Evolutionary conservation across 2,329 filamentous ascomycete species (phyloP).

Genomic region (Fusarium continuum): DNA sequence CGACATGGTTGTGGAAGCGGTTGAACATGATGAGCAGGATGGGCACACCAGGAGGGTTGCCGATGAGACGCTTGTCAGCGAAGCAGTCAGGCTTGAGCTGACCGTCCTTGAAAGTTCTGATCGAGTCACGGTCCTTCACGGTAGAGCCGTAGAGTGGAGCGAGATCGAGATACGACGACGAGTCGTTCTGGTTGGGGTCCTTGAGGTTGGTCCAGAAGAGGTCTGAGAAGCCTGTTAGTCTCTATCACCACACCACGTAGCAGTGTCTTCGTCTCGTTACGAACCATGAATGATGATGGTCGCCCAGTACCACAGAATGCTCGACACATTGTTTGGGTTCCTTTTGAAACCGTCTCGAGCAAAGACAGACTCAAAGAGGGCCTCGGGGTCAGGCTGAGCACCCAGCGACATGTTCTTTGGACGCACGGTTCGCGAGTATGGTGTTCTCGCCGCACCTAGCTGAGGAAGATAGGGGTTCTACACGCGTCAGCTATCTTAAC

Average conservation of each 20-base stretch:
- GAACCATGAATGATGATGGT: constrained; percentile 79
- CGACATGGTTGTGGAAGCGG: constrained; percentile 88
- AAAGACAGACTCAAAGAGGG: constrained; percentile 72
- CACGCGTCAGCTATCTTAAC: neutral
- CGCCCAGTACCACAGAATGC: constrained; percentile 76
- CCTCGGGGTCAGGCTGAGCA: constrained; percentile 72
- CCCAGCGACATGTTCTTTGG: constrained; percentile 68
- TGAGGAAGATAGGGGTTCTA: constrained; percentile 72
- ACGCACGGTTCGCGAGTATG: constrained; percentile 72
- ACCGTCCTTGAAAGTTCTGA: constrained; percentile 76
- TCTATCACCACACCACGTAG: no score
- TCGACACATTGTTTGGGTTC: constrained; percentile 78
- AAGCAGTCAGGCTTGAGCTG: constrained; percentile 78
- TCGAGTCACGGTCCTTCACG: constrained; percentile 70
- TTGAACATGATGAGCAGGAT: constrained; percentile 82
- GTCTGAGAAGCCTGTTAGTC: constrained; percentile 52
- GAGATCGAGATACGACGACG: constrained; percentile 77
- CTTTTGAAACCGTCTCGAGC: constrained; percentile 58
- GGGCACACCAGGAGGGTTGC: constrained; percentile 76
- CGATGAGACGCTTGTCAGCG: constrained; percentile 74
- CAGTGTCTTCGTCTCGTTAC: no score
- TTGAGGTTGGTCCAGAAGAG: constrained; percentile 74
- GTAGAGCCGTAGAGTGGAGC: constrained; percentile 77
- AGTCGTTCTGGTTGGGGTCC: constrained; percentile 69
- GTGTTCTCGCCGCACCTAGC: constrained; percentile 72